These are phyloP conservation scores for Phytophthora litchii DNA, from an alignment of 352 stramenopile species.

Conservation along the genomic window DNA sequence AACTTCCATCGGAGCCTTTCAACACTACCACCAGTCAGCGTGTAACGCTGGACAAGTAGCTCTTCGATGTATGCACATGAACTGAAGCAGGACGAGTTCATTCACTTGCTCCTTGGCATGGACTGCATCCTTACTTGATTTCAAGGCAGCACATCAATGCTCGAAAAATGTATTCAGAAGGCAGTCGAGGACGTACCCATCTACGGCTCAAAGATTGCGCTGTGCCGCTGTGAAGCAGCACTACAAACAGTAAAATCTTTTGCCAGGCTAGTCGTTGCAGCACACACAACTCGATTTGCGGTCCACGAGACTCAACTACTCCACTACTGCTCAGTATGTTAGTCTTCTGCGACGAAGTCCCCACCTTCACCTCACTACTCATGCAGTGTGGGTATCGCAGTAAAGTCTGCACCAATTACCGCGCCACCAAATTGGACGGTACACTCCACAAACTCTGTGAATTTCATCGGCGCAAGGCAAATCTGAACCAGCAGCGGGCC, in stretches of 20 bases:
- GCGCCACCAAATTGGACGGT: constrained; percentile 55
- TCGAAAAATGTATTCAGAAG: too few relatives aligned
- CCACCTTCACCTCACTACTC: constrained; percentile 22
- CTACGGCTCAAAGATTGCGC: too few relatives aligned
- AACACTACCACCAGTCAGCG: too few relatives aligned
- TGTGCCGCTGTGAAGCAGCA: too few relatives aligned
- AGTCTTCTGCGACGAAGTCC: constrained; percentile 24
- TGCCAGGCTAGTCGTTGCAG: background rate
- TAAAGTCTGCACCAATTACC: constrained; percentile 56
- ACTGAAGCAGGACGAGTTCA: too few relatives aligned
- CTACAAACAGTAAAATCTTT: constrained; percentile 11
- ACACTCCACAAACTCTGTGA: constrained; percentile 65
- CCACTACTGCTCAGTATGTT: constrained; percentile 13
- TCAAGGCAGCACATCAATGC: too few relatives aligned
- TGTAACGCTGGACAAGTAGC: too few relatives aligned
- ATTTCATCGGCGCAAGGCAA: constrained; percentile 60
- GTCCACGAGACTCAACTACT: constrained; percentile 13
- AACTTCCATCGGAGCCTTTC: too few relatives aligned
- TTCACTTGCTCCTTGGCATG: too few relatives aligned
- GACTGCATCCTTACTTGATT: too few relatives aligned
- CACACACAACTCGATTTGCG: constrained; percentile 28
- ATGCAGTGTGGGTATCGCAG: constrained; percentile 50
- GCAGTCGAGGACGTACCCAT: too few relatives aligned
- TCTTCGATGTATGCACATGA: too few relatives aligned
- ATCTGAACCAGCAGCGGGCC: constrained; percentile 57